phyloP scores from a whole-genome alignment of 306 rosid species.

The Canavalia ensiformis region DNA sequence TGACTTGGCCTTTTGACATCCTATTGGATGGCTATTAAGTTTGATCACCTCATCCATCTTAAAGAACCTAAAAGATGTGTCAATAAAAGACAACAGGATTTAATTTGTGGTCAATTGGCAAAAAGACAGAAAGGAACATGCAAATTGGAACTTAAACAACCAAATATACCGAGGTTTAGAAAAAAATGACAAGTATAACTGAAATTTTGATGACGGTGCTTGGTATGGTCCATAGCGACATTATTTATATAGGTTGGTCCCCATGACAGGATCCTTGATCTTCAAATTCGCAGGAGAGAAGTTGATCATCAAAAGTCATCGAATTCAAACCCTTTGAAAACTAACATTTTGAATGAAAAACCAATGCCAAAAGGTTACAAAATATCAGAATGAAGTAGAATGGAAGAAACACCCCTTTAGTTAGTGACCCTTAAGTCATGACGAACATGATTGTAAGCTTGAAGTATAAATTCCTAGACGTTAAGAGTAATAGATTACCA shows the following conservation, averaged over 20 bases:
- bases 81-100: neutral
- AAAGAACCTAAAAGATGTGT: neutral
- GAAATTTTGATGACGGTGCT: neutral
- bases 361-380: neutral
- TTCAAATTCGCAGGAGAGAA: constrained; percentile 7
- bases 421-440: constrained; percentile 13
- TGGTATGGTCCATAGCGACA: neutral
- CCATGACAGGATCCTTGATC: neutral
- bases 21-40: neutral
- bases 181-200: neutral
- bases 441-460: constrained; percentile 1
- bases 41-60: neutral
- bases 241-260: neutral
- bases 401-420: constrained; percentile 5
- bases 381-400: neutral
- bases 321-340: neutral
- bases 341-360: neutral
- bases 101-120: neutral
- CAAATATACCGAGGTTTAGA: neutral
- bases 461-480: neutral
- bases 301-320: neutral
- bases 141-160: neutral
- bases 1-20: neutral
- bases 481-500: neutral
- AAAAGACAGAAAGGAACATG: neutral